Evolutionary conservation across 1,284 basidiomycete species (phyloP).

Genomic region (Boletus austroedulis): DNA sequence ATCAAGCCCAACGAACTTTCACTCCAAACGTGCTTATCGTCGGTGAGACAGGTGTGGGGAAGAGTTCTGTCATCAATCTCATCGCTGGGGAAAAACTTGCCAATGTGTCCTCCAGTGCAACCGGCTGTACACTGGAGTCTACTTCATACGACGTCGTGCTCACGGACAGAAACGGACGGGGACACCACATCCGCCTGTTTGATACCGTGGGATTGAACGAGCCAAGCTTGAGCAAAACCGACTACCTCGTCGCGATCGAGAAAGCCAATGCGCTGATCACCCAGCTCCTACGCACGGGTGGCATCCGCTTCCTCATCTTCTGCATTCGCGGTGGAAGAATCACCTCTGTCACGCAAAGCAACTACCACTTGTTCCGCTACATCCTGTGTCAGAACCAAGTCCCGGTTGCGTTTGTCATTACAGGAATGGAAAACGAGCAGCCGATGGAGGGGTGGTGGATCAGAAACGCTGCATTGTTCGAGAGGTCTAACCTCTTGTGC

Average conservation of each 20-base stretch:
- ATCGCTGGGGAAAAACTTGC: too few relatives aligned
- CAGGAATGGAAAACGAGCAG: conserved; percentile 25
- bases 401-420: conserved; percentile 28
- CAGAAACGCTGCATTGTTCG: conserved; percentile 12
- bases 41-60: too few relatives aligned
- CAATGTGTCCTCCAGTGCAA: conserved; percentile 12
- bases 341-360: conserved; percentile 17
- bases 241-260: conserved; percentile 19
- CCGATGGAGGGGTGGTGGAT: conserved; percentile 29
- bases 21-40: conserved; percentile 26
- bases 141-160: conserved; percentile 20
- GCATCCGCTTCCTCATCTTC: conserved; percentile 28
- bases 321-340: conserved; percentile 31
- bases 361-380: conserved; percentile 29
- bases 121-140: conserved; percentile 18
- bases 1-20: conserved; percentile 4
- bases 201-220: conserved; percentile 27
- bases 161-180: conserved; percentile 1
- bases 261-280: conserved; percentile 24
- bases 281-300: conserved; percentile 25
- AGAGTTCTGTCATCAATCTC: too few relatives aligned
- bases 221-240: conserved; percentile 16
- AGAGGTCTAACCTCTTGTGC: conserved; percentile 13
- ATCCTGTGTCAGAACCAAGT: conserved; percentile 27
- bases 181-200: conserved; percentile 21